These are phyloP conservation scores for Trichoderma arundinaceum DNA, from an alignment of 2,329 filamentous ascomycete genomes.

Conservation along the genomic window DNA sequence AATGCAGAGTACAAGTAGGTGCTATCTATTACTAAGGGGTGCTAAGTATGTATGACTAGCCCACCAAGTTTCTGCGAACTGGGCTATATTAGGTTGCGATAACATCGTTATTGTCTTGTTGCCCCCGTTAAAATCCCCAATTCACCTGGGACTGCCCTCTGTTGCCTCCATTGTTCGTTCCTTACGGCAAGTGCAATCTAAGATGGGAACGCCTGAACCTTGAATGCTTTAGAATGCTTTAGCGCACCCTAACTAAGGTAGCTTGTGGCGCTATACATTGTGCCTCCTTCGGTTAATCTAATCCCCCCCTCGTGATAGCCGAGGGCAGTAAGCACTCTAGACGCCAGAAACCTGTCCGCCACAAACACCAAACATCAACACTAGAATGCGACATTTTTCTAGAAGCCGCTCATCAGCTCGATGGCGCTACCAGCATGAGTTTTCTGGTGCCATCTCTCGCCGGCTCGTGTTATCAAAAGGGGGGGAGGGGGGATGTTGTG, in stretches of 20 bases:
- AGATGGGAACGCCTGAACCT: slow-evolving; percentile 16
- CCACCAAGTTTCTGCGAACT: not conserved
- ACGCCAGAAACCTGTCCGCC: slow-evolving; percentile 6
- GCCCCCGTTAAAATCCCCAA: not conserved
- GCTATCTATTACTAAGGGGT: no score
- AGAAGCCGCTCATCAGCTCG: slow-evolving; percentile 15
- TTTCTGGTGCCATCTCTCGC: not conserved
- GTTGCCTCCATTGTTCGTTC: no score
- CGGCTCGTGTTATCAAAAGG: not conserved
- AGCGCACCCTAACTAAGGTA: not conserved
- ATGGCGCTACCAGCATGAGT: slow-evolving; percentile 17
- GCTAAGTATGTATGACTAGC: slow-evolving; percentile 2
- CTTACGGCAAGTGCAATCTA: not conserved
- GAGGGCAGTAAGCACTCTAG: slow-evolving; percentile 5
- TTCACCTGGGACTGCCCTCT: slow-evolving; percentile 6
- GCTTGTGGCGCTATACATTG: slow-evolving; percentile 15
- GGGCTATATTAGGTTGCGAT: slow-evolving; percentile 17
- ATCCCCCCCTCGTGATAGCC: slow-evolving; percentile 2
- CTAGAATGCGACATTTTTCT: slow-evolving; percentile 32
- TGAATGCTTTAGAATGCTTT: slow-evolving; percentile 12
- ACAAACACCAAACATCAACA: not conserved
- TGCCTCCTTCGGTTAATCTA: slow-evolving; percentile 11
- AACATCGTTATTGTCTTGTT: not conserved
- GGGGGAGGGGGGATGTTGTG: no score
- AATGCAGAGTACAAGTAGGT: no score